A percentile compares a stretch with the other conserved stretches of the same genome.
Conservation (phyloP, 164 flowering plant species). For the Hamamelis virginiana region DNA sequence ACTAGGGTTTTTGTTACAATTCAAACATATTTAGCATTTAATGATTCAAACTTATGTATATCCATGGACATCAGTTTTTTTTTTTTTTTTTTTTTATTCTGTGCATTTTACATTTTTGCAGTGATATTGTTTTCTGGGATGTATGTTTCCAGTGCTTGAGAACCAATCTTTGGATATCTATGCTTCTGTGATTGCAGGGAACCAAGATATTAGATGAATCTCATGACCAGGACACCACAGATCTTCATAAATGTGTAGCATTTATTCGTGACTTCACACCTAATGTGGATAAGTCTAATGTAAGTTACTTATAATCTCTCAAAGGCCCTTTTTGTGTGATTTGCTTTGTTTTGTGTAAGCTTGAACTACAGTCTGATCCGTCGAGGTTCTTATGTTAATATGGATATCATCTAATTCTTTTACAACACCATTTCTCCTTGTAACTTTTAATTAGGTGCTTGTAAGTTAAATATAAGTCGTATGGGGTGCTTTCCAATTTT, state of each 20-base stretch:
- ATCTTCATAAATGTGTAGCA: conserved; percentile 77
- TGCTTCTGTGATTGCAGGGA: conserved; percentile 54
- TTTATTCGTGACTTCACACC: conserved; percentile 43
- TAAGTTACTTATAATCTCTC: conserved; percentile 28
- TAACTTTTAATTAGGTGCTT: background rate
- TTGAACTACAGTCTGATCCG: background rate
- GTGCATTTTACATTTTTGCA: background rate
- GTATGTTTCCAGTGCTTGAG: background rate
- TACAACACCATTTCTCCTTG: background rate
- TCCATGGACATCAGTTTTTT: background rate
- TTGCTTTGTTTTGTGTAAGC: background rate
- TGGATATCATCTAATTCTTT: background rate
- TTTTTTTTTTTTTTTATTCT: background rate
- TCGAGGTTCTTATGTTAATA: background rate
- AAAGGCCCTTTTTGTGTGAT: too few species aligned
- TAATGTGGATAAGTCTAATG: conserved; percentile 48
- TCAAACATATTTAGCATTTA: background rate
- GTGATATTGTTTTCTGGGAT: background rate
- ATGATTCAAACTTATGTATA: background rate
- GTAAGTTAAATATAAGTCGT: background rate
- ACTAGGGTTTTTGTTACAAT: background rate
- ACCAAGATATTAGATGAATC: conserved; percentile 64
- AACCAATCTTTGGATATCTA: background rate
- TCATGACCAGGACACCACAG: conserved; percentile 92
- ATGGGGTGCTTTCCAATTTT: background rate